These are phyloP conservation scores for Mercurialis annua DNA, from an alignment of 345 rosid species.

Conservation along the genomic window DNA sequence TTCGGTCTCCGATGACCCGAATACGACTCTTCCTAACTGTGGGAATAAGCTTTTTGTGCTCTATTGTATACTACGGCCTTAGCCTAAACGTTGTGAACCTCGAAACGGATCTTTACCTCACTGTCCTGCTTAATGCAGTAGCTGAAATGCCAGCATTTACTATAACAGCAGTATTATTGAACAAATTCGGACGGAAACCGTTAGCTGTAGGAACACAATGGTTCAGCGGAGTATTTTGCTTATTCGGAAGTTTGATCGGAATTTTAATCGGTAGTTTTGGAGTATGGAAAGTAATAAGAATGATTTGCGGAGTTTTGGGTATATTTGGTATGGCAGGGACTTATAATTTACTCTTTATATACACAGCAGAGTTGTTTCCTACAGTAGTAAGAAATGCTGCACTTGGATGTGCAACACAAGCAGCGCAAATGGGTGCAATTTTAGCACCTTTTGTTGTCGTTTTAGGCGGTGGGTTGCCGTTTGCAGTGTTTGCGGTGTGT, in stretches of 20 bases:
- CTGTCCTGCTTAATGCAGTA: slow-evolving; percentile 63
- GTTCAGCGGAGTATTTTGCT: slow-evolving; percentile 79
- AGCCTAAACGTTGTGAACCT: slow-evolving; percentile 88
- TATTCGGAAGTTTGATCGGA: slow-evolving; percentile 43
- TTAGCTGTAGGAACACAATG: slow-evolving; percentile 66
- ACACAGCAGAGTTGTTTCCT: slow-evolving; percentile 80
- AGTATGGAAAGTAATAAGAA: slow-evolving; percentile 58
- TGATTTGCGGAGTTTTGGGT: slow-evolving; percentile 72
- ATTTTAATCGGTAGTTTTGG: slow-evolving; percentile 38
- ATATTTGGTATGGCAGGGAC: slow-evolving; percentile 91
- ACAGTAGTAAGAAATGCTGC: slow-evolving; percentile 94
- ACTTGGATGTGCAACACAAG: slow-evolving; percentile 77
- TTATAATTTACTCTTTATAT: slow-evolving; percentile 75
- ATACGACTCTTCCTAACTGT: slow-evolving; percentile 51
- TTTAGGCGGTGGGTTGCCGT: slow-evolving; percentile 63
- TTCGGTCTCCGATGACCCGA: slow-evolving; percentile 58
- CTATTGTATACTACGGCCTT: slow-evolving; percentile 86
- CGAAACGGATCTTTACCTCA: slow-evolving; percentile 74
- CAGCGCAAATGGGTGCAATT: slow-evolving; percentile 85
- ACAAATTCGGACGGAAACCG: slow-evolving; percentile 75
- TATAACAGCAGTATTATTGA: slow-evolving; percentile 68
- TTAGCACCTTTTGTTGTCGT: slow-evolving; percentile 84
- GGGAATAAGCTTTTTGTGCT: slow-evolving; percentile 60
- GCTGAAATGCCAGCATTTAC: slow-evolving; percentile 85
- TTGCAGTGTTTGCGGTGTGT: slow-evolving; percentile 59